phyloP scores from a whole-genome alignment of 139 green algal species.

The Desmodesmus armatus region DNA sequence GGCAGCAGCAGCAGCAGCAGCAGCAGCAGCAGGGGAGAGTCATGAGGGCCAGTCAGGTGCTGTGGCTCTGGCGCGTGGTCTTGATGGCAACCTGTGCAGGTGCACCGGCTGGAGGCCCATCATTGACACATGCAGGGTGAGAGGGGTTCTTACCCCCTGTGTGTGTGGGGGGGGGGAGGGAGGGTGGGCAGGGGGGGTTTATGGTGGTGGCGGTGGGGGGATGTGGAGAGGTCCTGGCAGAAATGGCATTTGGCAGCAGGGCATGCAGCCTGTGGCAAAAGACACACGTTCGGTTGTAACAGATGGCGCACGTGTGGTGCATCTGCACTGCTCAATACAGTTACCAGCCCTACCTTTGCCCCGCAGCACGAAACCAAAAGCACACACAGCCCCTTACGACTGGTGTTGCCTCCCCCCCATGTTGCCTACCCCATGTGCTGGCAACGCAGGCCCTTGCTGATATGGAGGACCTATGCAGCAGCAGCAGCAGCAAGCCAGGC shows the following conservation, averaged over 20 bases:
- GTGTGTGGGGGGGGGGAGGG: too few species aligned
- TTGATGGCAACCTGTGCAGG: constrained; percentile 87
- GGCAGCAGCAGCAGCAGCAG: constrained; percentile 52
- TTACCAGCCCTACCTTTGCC: too few species aligned
- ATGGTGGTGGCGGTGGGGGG: neutral
- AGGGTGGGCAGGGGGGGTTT: neutral
- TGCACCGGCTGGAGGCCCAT: constrained; percentile 88
- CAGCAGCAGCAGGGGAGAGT: constrained; percentile 8
- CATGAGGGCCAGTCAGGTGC: neutral
- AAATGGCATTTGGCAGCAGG: neutral
- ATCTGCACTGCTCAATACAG: too few species aligned
- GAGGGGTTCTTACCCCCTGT: too few species aligned
- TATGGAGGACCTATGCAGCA: constrained; percentile 19
- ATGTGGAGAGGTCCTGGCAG: too few species aligned
- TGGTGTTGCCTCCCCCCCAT: neutral
- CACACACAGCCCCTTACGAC: neutral
- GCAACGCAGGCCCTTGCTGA: constrained; percentile 27
- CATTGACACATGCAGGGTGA: constrained; percentile 69
- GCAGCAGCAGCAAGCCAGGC: neutral
- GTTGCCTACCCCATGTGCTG: neutral
- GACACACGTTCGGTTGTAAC: neutral
- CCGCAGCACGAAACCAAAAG: neutral
- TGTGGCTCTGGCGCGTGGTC: constrained; percentile 23
- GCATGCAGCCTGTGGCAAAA: neutral
- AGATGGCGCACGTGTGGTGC: too few species aligned